Conservation (phyloP, 2,329 filamentous ascomycete species). For the Capronia coronata region DNA sequence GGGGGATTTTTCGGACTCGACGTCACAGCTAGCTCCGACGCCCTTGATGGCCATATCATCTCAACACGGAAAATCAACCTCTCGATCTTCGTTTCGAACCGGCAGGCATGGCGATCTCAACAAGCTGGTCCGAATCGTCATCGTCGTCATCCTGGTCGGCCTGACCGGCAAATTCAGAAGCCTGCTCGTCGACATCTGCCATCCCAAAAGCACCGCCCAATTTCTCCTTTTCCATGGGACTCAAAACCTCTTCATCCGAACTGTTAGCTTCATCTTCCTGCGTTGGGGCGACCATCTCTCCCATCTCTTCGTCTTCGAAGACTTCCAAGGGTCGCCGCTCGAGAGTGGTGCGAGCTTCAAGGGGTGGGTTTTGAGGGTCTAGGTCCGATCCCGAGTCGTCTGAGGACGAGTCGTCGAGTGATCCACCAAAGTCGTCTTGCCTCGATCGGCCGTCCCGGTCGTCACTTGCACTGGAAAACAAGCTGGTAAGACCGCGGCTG, state of each 20-base stretch:
- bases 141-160: constrained; percentile 27
- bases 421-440: constrained; percentile 28
- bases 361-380: constrained; percentile 22
- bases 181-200: constrained; percentile 24
- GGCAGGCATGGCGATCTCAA: constrained; percentile 42
- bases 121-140: constrained; percentile 32
- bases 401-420: constrained; percentile 27
- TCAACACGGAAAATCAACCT: constrained; percentile 13
- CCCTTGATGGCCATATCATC: not conserved
- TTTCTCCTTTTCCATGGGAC: constrained; percentile 22
- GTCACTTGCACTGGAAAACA: constrained; percentile 20
- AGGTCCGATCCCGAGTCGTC: constrained; percentile 25
- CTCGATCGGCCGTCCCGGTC: constrained; percentile 4
- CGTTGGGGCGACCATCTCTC: constrained; percentile 42
- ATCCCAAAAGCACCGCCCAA: constrained; percentile 19
- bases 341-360: constrained; percentile 36
- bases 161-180: constrained; percentile 28
- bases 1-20: not conserved
- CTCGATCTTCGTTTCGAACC: constrained; percentile 26
- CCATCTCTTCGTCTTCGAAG: constrained; percentile 50
- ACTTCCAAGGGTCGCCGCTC: constrained; percentile 53
- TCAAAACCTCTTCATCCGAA: constrained; percentile 28
- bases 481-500: constrained; percentile 25
- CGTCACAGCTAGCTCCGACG: not conserved
- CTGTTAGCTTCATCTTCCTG: constrained; percentile 27